These are phyloP conservation scores for Sporobolomyces roseus DNA, from an alignment of 768 basidiomycete genomes.

Conservation along the genomic window DNA sequence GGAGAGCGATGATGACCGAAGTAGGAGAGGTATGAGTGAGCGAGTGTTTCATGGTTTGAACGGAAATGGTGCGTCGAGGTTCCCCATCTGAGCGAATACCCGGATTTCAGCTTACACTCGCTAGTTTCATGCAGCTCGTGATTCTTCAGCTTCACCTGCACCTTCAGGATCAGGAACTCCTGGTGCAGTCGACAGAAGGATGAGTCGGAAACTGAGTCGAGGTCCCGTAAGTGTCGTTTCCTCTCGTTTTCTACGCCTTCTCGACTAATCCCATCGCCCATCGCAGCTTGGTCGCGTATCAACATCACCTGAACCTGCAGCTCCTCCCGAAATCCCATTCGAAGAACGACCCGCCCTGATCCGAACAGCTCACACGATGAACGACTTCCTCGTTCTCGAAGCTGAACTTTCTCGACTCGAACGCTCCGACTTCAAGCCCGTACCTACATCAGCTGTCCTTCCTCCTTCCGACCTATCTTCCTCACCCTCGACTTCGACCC, in stretches of 20 bases:
- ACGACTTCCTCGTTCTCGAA: conserved; percentile 35
- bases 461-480: conserved; percentile 21
- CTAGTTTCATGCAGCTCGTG: conserved; percentile 5
- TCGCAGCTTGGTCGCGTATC: conserved; percentile 30
- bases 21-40: conserved; percentile 25
- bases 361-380: conserved; percentile 35
- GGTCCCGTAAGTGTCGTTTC: conserved; percentile 19
- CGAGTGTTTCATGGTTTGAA: conserved; percentile 29
- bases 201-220: conserved; percentile 18
- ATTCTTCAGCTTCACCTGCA: conserved; percentile 29
- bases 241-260: not conserved
- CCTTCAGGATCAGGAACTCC: conserved; percentile 21
- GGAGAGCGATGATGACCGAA: conserved; percentile 38
- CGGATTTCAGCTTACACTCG: too few species aligned
- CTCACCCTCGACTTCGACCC: not conserved
- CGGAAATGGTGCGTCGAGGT: conserved; percentile 23
- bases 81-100: too few species aligned
- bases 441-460: conserved; percentile 6
- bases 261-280: not conserved
- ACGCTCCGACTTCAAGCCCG: conserved; percentile 12
- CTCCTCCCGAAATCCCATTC: conserved; percentile 15
- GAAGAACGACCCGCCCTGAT: conserved; percentile 37
- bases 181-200: not conserved
- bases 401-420: conserved; percentile 35
- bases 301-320: conserved; percentile 14